Evolutionary conservation across 768 basidiomycete species (phyloP), one percentile per base, ranked within the genome.

Genomic region (Psilocybe sp.): DNA sequence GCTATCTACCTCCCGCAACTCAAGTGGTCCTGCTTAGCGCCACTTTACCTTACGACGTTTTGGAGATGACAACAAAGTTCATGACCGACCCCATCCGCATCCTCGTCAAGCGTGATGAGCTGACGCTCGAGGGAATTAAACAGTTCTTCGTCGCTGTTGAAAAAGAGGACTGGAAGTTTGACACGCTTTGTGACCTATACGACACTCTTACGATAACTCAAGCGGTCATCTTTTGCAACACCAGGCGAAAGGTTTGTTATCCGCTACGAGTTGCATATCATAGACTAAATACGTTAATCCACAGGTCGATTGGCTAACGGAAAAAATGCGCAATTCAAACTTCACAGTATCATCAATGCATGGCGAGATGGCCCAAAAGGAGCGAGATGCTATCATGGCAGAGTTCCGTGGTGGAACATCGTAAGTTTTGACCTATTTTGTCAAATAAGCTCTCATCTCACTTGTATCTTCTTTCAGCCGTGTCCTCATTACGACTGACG

Each of bases 111-210:
- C 92, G 94, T 87, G 95, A 98, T 64, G 96, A 99, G 72, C 80
- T 98, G 79, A 97, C 96, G 45, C 78, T 98, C 49, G 96, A 99
- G 63, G 89, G 89, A 8, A 94, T 95, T 73, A 94, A 94, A 62
- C 92, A 96, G 66, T 95, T 95, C 74, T 94, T 94, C 77, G 92
- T 99, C 44, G 96, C 95, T 40, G 96, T 99, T 49, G 96, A 98
- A 73, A 97, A 98, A 74, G 96, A 99, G 70, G 96, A 99, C 65
- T 98, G 95, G 95, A 99, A 99, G 67, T 95, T 97, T 64, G 95
- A 98, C 71, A 98, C 95, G 0, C 79, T 99, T 31, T 97, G 91
- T 65, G 96, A 97, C 73, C 73, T 99, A 42, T 98, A 97, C 71
- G 96, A 98, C 69, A 98, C 96, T 23, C 84, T 99, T 57, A 98